Evolutionary conservation across 1,284 basidiomycete species (phyloP), one percentile per base, ranked within the genome.

Genomic region (Sutorius eximius): DNA sequence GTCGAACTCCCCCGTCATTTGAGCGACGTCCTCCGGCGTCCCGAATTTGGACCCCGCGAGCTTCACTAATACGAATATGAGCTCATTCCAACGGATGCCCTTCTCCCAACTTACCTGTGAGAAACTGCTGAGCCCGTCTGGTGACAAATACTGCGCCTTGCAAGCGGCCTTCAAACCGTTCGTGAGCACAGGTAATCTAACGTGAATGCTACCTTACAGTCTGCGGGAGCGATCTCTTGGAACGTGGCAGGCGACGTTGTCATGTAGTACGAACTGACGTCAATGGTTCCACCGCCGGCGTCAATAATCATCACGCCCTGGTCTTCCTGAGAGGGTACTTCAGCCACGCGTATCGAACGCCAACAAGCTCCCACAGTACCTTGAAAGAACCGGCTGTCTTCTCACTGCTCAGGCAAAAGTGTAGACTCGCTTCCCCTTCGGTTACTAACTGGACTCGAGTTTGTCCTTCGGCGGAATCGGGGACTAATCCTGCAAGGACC

Each of bases 391-490:
- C 71, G 9, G 70, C 57, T 2, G 71, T 70, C 27, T 77, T 65
- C 7, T 73, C 76, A 48, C 67, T 74, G 6, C 68, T 71, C 46
- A 80, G 60, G 38, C 78, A 78, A 46, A 73, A 80, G 56, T 80
- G 77, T 3, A 81, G 59, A 63, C 76, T 77, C 1, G 79, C 79
- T 60, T 81, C 79, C 16, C 79, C 79, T 58, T 81, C 80, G 1
- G 78, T 79, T 2, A 81, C 75, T 16, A 81, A 76, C 12, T 71
- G 73, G 16, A 81, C 65, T 15, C 74, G 71, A 16, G 71, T 41
- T 48, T 74, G 73, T 3, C 73, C 78, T 38, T 65, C 66, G 0
- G 55, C 36, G 8, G 67, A 70, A 55, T 74, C 70, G 0, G 68
- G 64, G 1, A 77, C 61, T 7, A 77, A 59, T 5, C 71, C 69